Conservation (phyloP, 495 filamentous ascomycete species). For the Lindgomyces ingoldianus region DNA sequence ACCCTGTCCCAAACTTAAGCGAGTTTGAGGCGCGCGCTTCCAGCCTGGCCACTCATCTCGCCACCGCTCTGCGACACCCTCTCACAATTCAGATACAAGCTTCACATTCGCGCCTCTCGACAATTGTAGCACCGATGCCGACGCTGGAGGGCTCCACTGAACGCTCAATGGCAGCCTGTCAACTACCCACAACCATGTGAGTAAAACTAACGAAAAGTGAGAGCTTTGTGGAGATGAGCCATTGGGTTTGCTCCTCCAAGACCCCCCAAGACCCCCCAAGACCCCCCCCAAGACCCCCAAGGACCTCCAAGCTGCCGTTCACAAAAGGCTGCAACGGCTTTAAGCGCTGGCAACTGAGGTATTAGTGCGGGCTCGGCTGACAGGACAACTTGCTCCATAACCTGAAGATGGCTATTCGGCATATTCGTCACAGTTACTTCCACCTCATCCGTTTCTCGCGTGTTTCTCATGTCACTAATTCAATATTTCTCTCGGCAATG, state of each 20-base stretch:
- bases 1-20: neutral
- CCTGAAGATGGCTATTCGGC: neutral
- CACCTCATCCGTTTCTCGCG: constrained; percentile 7
- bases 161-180: neutral
- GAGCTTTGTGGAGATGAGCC: neutral
- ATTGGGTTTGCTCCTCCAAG: no score
- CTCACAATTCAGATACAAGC: neutral
- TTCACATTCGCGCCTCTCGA: neutral
- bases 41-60: neutral
- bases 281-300: no score
- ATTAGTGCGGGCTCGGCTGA: neutral
- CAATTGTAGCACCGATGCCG: neutral
- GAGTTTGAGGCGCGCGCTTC: constrained; percentile 25
- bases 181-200: neutral
- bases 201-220: neutral
- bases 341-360: neutral
- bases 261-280: no score
- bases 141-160: neutral
- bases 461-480: constrained; percentile 4
- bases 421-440: neutral
- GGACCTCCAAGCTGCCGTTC: neutral
- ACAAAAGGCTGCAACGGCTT: neutral
- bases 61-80: constrained; percentile 10
- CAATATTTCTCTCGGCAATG: neutral
- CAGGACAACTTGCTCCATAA: neutral